Evolutionary conservation across 1,284 basidiomycete species (phyloP), one percentile per base, ranked within the genome.

Genomic region (Sphaerobolus stellatus): DNA sequence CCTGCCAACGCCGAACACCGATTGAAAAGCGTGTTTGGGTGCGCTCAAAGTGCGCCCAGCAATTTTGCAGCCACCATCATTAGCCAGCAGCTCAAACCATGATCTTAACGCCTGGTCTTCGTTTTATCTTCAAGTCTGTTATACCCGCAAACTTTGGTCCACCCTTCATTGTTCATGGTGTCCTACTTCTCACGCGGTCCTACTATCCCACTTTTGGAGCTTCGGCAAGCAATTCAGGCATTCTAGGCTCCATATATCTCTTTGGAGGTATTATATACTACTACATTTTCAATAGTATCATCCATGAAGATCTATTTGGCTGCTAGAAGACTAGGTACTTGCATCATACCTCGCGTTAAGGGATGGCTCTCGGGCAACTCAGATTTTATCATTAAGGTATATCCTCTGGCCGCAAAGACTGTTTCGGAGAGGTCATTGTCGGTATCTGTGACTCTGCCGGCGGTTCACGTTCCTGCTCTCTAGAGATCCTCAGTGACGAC

Each of bases 351-450:
- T 3, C 70, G 75, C 25, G 79, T 87, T 16, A 69, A 77, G 20
- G 87, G 86, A 5, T 81, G 77, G 69, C 86, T 84, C 83, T 85
- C 84, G 5, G 87, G 87, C 18, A 88, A 88, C 64, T 71, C 88
- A 58, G 86, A 89, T 64, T 65, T 88, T 36, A 72, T 88, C 52
- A 64, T 85, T 34, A 70, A 56, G 76, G 85, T 71, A 73, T 78
- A 61, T 71, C 72, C 25, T 76, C 78, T 1, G 78, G 81, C 66
- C 76, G 78, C 61, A 79, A 74, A 24, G 77, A 74, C 56, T 88
- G 88, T 62, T 71, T 84, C 11, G 74, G 80, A 38, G 80, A 84
- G 50, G 79, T 80, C 3, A 86, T 85, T 61, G 72, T 79, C n/a
- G 71, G 77, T 31, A 72, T 87, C 14, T 88, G 87, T 59, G 75